Evolutionary conservation across 176 grass and related monocot genomes (phyloP), one percentile per base, ranked within the genome.

Genomic region (Poa annua): DNA sequence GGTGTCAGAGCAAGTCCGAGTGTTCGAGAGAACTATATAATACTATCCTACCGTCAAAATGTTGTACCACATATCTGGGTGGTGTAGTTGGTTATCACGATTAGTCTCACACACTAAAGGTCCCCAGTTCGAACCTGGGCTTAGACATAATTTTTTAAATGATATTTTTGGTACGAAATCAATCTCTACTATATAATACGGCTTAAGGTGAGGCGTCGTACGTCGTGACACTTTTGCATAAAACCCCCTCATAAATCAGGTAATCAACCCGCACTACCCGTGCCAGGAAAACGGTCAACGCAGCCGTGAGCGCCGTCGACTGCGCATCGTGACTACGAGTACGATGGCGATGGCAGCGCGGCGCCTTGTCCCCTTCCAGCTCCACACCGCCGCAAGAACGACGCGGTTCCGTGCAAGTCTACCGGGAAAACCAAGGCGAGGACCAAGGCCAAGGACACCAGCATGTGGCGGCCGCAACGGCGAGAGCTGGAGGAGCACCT

Each of bases 41-140:
- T n/a, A n/a, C n/a, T n/a, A n/a, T n/a, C n/a, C n/a, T n/a, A n/a
- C n/a, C n/a, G 29, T 29, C n/a, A n/a, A n/a, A n/a, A n/a, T n/a
- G n/a, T n/a, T n/a, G n/a, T n/a, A n/a, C n/a, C n/a, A n/a, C n/a
- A n/a, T 48, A 11, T 14, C 12, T 48, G 47, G 47, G 47, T 48
- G 12, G 11, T 48, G 47, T 48, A 48, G 47, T 48, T 48, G 47
- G 47, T 48, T 48, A 48, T 48, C 47, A 48, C 47, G 47, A n/a
- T 48, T 48, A 48, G 47, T 48, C 47, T 48, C 47, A 48, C 47
- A 48, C 47, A 48, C 47, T 48, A 88, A 86, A 90, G 89, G 85
- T 97, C 94, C 91, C 94, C 89, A 88, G 87, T 94, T 97, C 83
- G 68, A 92, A 56, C 64, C 89, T 90, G 80, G 91, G 87, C 89